A percentile compares a stretch with the other conserved stretches of the same genome.
Evolutionary conservation across 352 stramenopile species (phyloP).

Genomic region (Pythium oligandrum): DNA sequence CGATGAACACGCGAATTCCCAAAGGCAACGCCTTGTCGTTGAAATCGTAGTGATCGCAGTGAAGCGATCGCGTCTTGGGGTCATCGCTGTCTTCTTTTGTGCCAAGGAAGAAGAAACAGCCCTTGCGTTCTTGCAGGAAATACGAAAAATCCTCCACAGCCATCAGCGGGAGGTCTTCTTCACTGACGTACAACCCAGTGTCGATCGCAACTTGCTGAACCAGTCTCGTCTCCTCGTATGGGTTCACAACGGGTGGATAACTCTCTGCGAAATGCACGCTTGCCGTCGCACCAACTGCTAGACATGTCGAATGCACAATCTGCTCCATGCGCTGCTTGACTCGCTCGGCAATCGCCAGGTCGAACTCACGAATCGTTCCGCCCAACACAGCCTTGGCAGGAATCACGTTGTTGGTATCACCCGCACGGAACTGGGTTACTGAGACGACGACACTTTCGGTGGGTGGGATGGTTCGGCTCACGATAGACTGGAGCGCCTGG

Average conservation of each 20-base stretch:
- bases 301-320: conserved; percentile 84
- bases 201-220: conserved; percentile 76
- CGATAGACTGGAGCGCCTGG: conserved; percentile 90
- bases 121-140: conserved; percentile 75
- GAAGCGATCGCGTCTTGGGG: conserved; percentile 53
- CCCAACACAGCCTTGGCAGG: conserved; percentile 73
- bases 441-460: conserved; percentile 92
- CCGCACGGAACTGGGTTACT: conserved; percentile 88
- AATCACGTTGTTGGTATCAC: conserved; percentile 95
- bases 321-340: conserved; percentile 83
- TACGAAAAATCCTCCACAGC: conserved; percentile 94
- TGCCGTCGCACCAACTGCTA: conserved; percentile 66
- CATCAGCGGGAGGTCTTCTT: conserved; percentile 87
- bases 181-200: conserved; percentile 68
- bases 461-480: conserved; percentile 86
- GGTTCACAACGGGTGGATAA: conserved; percentile 78
- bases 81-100: conserved; percentile 64
- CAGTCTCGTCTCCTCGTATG: conserved; percentile 67
- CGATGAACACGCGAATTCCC: conserved; percentile 76
- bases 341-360: conserved; percentile 71
- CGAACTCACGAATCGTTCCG: conserved; percentile 93
- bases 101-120: conserved; percentile 83
- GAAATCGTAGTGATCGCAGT: conserved; percentile 81
- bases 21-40: conserved; percentile 83
- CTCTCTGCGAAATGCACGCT: conserved; percentile 62